Conservation (phyloP, 2,329 filamentous ascomycete genomes). For the Plectosphaerella sp. region DNA sequence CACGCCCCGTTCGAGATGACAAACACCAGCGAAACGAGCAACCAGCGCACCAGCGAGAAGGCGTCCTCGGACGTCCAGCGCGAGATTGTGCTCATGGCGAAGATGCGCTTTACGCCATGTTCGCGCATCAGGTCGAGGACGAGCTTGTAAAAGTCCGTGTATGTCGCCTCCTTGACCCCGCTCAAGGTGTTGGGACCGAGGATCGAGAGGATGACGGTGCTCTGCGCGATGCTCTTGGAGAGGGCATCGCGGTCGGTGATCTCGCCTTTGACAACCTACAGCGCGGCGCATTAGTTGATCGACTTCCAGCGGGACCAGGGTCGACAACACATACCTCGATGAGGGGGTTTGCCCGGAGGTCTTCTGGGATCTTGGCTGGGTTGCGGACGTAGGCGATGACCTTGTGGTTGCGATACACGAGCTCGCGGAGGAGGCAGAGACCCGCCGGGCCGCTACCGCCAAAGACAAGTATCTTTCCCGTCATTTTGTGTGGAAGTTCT, state of each 20-base stretch:
- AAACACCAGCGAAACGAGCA: slow-evolving; percentile 10
- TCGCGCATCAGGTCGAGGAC: slow-evolving; percentile 20
- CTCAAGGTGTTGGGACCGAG: slow-evolving; percentile 14
- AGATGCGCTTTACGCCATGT: slow-evolving; percentile 23
- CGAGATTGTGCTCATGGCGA: slow-evolving; percentile 27
- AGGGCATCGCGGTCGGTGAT: slow-evolving; percentile 14
- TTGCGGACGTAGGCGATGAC: slow-evolving; percentile 17
- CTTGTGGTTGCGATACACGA: slow-evolving; percentile 18
- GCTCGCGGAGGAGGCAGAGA: slow-evolving; percentile 22
- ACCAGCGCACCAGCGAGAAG: slow-evolving; percentile 10
- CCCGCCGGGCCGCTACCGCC: slow-evolving; percentile 26
- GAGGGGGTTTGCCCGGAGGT: slow-evolving; percentile 12
- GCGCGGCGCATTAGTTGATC: not conserved
- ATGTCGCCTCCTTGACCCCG: slow-evolving; percentile 5
- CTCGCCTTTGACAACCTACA: slow-evolving; percentile 18
- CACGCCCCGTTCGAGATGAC: slow-evolving; percentile 11
- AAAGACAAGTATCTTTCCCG: slow-evolving; percentile 18
- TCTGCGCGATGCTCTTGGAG: slow-evolving; percentile 9
- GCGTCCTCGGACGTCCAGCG: slow-evolving; percentile 17
- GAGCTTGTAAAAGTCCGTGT: slow-evolving; percentile 11
- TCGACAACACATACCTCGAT: slow-evolving; percentile 11
- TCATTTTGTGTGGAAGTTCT: not conserved
- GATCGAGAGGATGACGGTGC: slow-evolving; percentile 14
- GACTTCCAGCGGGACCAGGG: not conserved
- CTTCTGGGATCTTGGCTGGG: slow-evolving; percentile 16